Evolutionary conservation across 208 protist species (phyloP).

Genomic region (Zelonia costaricensis): DNA sequence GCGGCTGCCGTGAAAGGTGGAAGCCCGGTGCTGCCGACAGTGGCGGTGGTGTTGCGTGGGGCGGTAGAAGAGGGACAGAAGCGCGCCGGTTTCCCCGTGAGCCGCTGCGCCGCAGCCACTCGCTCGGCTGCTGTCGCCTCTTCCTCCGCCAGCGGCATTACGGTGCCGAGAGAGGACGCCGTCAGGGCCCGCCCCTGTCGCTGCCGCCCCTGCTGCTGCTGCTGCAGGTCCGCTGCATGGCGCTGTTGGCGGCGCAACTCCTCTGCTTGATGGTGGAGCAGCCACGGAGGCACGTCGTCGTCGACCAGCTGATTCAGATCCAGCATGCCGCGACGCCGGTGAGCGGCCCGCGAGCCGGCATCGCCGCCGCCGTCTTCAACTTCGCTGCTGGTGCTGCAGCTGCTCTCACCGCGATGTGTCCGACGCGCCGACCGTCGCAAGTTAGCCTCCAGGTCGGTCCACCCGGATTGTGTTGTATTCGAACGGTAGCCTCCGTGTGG

Average conservation of each 20-base stretch:
- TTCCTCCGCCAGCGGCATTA: too few species aligned
- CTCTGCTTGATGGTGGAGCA: constrained; percentile 16
- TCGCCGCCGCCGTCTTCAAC: background rate
- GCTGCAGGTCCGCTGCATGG: constrained; percentile 7
- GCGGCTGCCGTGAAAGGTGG: too few species aligned
- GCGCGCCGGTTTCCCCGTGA: constrained; percentile 13
- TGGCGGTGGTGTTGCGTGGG: background rate
- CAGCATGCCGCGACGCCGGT: background rate
- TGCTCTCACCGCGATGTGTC: too few species aligned
- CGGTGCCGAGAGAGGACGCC: too few species aligned
- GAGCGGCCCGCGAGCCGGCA: background rate
- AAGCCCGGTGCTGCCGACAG: too few species aligned
- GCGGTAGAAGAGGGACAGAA: constrained; percentile 27
- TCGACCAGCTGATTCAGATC: constrained; percentile 15
- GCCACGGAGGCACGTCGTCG: constrained; percentile 28
- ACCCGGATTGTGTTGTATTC: too few species aligned
- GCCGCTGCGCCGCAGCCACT: background rate
- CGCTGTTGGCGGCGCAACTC: too few species aligned
- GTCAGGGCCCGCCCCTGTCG: too few species aligned
- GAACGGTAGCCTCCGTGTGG: too few species aligned
- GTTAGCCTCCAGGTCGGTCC: too few species aligned
- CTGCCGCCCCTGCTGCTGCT: constrained; percentile 1
- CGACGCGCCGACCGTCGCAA: too few species aligned
- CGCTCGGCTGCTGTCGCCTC: too few species aligned
- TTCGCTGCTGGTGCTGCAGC: background rate